phyloP scores from a whole-genome alignment of 495 filamentous ascomycete species.

The Aspergillus egyptiacus region DNA sequence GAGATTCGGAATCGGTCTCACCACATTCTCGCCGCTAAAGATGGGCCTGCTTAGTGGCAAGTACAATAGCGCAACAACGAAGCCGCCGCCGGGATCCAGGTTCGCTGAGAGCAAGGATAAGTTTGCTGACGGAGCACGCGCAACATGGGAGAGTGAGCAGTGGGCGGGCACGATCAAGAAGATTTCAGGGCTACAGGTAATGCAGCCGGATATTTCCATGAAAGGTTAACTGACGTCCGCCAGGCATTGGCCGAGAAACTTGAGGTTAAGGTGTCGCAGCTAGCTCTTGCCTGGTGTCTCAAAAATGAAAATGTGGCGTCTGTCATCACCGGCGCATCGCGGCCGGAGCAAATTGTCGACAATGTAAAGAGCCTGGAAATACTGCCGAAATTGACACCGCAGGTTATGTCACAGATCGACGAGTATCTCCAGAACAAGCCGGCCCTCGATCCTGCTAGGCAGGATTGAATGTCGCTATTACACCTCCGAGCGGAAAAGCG shows the following conservation, averaged over 20 bases:
- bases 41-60: slow-evolving; percentile 74
- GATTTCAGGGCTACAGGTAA: slow-evolving; percentile 21
- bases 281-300: slow-evolving; percentile 76
- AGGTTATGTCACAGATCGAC: slow-evolving; percentile 66
- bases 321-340: slow-evolving; percentile 75
- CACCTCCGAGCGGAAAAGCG: no score
- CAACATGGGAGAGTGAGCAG: slow-evolving; percentile 23
- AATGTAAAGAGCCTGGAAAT: slow-evolving; percentile 58
- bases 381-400: slow-evolving; percentile 57
- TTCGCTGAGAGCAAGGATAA: slow-evolving; percentile 36
- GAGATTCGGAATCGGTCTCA: slow-evolving; percentile 63
- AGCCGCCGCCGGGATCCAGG: slow-evolving; percentile 32
- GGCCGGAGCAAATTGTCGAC: slow-evolving; percentile 65
- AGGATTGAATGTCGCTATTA: slow-evolving; percentile 13
- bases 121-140: slow-evolving; percentile 29
- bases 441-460: slow-evolving; percentile 20
- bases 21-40: slow-evolving; percentile 67
- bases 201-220: neutral
- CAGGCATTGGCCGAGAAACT: slow-evolving; percentile 62
- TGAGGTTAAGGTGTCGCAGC: slow-evolving; percentile 55
- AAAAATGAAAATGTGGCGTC: slow-evolving; percentile 68
- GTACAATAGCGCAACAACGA: slow-evolving; percentile 54
- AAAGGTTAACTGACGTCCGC: neutral
- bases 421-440: slow-evolving; percentile 60
- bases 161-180: slow-evolving; percentile 27